These are phyloP conservation scores for Lepidium sativum DNA, from an alignment of 345 rosid species.

Conservation along the genomic window DNA sequence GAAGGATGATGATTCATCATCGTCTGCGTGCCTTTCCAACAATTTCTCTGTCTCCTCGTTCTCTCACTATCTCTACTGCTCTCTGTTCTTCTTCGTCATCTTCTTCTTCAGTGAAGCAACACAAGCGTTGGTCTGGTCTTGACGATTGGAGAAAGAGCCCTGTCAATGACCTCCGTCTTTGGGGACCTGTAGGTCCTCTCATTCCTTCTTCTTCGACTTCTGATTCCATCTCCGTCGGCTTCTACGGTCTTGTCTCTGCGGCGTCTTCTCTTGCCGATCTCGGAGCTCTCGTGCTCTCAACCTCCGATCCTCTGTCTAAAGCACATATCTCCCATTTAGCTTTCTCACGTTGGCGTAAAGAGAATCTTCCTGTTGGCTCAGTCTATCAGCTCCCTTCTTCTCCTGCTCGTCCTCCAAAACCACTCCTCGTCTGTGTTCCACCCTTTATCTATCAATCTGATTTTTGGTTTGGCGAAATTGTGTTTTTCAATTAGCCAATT, in stretches of 20 bases:
- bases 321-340: conserved; percentile 73
- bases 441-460: not conserved
- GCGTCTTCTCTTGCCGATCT: conserved; percentile 81
- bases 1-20: not conserved
- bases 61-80: conserved; percentile 1
- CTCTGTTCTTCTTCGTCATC: conserved; percentile 27
- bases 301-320: conserved; percentile 54
- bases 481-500: not conserved
- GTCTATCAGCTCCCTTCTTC: conserved; percentile 46
- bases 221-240: not conserved
- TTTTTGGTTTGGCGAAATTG: not conserved
- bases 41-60: not conserved
- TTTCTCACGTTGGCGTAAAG: conserved; percentile 57
- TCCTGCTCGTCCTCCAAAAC: conserved; percentile 72
- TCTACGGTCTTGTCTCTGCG: conserved; percentile 12
- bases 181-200: conserved; percentile 79
- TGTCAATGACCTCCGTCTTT: conserved; percentile 52
- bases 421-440: conserved; percentile 52
- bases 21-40: conserved; percentile 7
- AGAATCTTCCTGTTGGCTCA: conserved; percentile 53
- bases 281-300: conserved; percentile 74
- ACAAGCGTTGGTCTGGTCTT: conserved; percentile 62
- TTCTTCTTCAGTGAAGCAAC: conserved; percentile 22
- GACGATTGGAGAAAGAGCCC: conserved; percentile 57
- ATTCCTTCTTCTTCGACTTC: conserved; percentile 1